Conservation (phyloP, 2,329 filamentous ascomycete genomes). For the Clarireedia sp. region DNA sequence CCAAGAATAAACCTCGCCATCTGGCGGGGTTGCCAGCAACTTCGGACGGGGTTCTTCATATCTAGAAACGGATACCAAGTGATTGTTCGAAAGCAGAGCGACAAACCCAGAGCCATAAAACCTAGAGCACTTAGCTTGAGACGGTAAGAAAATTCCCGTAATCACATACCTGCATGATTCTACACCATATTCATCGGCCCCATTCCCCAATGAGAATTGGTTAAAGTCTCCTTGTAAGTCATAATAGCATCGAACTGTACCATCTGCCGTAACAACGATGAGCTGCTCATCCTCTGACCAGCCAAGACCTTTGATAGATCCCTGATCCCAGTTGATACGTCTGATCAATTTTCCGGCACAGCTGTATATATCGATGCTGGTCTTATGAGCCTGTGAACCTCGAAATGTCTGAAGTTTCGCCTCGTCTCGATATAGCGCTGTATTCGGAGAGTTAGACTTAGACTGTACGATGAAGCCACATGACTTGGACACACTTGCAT, state of each 20-base stretch:
- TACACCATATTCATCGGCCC: constrained; percentile 81
- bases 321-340: constrained; percentile 85
- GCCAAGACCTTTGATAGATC: constrained; percentile 76
- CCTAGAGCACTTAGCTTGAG: constrained; percentile 8
- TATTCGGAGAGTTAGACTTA: constrained; percentile 23
- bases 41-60: constrained; percentile 89
- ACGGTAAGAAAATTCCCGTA: background rate
- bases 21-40: constrained; percentile 66
- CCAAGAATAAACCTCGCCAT: constrained; percentile 80
- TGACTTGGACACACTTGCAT: no score
- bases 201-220: constrained; percentile 85
- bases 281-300: constrained; percentile 96
- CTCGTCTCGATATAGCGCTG: constrained; percentile 85
- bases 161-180: constrained; percentile 59
- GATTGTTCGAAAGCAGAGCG: constrained; percentile 81
- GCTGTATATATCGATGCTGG: constrained; percentile 89
- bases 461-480: background rate
- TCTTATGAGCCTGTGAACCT: constrained; percentile 62
- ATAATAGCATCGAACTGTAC: constrained; percentile 78
- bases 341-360: constrained; percentile 83
- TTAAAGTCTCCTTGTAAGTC: constrained; percentile 92
- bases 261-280: constrained; percentile 80
- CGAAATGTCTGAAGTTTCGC: constrained; percentile 74
- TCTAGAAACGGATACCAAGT: constrained; percentile 75
- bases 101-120: constrained; percentile 95